These are phyloP conservation scores for Zygosaccharomyces bisporus DNA, from an alignment of 805 yeast genomes.

Conservation along the genomic window DNA sequence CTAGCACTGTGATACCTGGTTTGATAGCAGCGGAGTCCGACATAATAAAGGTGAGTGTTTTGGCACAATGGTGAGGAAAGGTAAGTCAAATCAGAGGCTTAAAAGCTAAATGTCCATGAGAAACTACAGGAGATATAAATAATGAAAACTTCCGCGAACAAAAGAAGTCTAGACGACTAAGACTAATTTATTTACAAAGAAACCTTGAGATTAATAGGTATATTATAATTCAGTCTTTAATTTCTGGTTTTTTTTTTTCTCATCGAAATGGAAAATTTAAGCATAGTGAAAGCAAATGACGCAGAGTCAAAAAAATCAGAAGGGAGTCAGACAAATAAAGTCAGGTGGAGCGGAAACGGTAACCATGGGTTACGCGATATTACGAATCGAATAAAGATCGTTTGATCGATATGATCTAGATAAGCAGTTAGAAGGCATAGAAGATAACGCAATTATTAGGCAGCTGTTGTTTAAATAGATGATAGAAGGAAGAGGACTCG, in stretches of 20 bases:
- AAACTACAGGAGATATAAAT: neutral
- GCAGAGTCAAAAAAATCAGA: conserved; percentile 3
- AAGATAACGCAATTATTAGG: no score
- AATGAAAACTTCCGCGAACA: neutral
- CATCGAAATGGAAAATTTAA: neutral
- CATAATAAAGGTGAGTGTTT: conserved; percentile 22
- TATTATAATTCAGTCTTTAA: neutral
- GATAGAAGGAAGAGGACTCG: no score
- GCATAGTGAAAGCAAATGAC: neutral
- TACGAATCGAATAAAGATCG: neutral
- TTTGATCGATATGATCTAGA: neutral
- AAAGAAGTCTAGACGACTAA: neutral
- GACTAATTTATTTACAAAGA: neutral
- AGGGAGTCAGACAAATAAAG: conserved; percentile 1
- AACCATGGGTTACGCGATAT: neutral
- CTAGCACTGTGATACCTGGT: conserved; percentile 77
- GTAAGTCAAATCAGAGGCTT: neutral
- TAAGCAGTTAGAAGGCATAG: no score
- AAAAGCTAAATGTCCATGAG: neutral
- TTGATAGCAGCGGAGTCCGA: conserved; percentile 15
- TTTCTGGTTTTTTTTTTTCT: conserved; percentile 1
- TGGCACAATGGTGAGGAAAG: neutral
- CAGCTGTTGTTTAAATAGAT: no score
- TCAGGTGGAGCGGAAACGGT: neutral
- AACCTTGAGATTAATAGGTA: neutral